Base-by-base conservation (phyloP, 1,284 basidiomycete genomes). In the Cutaneotrichosporon cavernicola region DNA sequence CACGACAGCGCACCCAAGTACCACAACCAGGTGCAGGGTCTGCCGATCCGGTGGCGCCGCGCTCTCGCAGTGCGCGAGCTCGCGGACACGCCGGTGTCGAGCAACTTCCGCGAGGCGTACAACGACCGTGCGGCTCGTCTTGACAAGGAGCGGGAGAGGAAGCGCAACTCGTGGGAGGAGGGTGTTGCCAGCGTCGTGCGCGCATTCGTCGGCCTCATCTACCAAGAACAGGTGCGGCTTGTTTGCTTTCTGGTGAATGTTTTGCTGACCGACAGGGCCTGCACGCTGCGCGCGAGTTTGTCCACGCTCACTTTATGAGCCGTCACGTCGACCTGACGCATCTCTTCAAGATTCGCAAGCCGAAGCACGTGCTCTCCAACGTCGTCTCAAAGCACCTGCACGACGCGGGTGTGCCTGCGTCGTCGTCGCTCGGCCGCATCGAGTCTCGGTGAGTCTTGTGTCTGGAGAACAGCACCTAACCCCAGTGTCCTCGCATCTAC, bases 291-390 rank as follows among this genome's bases (percentile, higher is more conserved):
- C 87, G 92, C 67, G 84, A 88, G 77, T 97, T 97, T 75, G 89
- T 87, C 21, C 89, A 94, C 76, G 86, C 88, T 14, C 88, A 91
- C 80, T 95, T 96, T 84, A 85, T 97, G 67, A 86, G 84, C 58
- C 88, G 95, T 49, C 86, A 90, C 62, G 84, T 93, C 32, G 91
- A 97, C 81, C 76, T 98, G 58, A 85, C 89, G 14, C 79, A 83
- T 38, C 86, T 98, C 84, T 86, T 99, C 79, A 96, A 94, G 79
- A 97, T 97, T 80, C 84, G 86, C 63, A 88, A 95, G 73, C 91
- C 90, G 31, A 91, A 91, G 82, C 86, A 88, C 70, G 88, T 92
- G 38, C 82, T 96, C 47, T 81, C 88, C 59, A 86, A 89, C 70
- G 90, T 90, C 63, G 89, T 92, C 21, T 83, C 84, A 52, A 90